These are phyloP conservation scores for Epichloe baconii DNA, from an alignment of 2,329 filamentous ascomycete genomes.

Conservation along the genomic window DNA sequence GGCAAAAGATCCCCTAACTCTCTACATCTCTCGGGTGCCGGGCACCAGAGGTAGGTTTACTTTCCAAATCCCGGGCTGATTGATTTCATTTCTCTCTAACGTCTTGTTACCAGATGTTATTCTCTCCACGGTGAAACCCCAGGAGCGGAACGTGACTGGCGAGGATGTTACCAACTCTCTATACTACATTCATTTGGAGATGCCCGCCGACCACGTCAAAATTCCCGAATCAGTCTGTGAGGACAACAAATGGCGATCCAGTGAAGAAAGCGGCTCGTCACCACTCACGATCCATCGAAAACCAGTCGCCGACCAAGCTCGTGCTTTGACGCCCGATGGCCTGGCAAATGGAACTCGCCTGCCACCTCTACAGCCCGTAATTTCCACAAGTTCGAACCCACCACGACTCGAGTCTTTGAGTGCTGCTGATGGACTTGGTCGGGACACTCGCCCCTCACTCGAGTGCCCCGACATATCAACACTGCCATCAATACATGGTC, in stretches of 20 bases:
- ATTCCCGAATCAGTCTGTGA: conserved; percentile 13
- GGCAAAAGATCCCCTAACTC: conserved; percentile 56
- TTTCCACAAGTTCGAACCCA: not conserved
- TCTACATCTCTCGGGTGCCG: conserved; percentile 90
- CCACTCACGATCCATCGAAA: conserved; percentile 38
- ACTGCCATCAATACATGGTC: not conserved
- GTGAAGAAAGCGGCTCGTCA: conserved; percentile 27
- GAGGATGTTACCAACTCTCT: conserved; percentile 78
- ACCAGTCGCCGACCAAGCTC: conserved; percentile 28
- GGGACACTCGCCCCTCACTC: not conserved
- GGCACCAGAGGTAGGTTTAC: conserved; percentile 61
- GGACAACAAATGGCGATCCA: conserved; percentile 25
- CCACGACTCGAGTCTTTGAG: not conserved
- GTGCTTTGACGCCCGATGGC: conserved; percentile 16
- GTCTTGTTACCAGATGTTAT: conserved; percentile 58
- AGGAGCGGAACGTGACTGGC: conserved; percentile 74
- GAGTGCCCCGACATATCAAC: not conserved
- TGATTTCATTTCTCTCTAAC: not conserved
- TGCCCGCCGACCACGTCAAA: conserved; percentile 39
- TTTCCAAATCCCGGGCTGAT: not conserved
- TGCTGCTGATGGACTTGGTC: not conserved
- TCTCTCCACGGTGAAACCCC: conserved; percentile 79
- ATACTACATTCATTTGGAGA: conserved; percentile 72
- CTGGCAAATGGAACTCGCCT: conserved; percentile 4
- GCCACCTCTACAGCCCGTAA: not conserved